Evolutionary conservation across 306 rosid genomes (phyloP), one percentile per base, ranked within the genome.

Genomic region (Abrus precatorius): DNA sequence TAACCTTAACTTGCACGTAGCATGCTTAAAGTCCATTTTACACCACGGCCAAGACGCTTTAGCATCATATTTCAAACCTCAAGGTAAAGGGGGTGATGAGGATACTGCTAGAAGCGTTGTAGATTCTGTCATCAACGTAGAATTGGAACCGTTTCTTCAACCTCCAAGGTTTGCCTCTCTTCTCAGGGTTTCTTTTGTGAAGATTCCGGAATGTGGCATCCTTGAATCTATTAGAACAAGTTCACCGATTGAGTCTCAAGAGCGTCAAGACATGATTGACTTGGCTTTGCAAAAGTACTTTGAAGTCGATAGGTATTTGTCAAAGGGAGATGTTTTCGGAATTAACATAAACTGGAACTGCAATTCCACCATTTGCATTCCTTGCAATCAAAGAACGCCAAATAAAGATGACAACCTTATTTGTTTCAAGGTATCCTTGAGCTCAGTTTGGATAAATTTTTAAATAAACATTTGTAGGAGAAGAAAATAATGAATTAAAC

Each of bases 221-320:
- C 97, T 95, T 59, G 94, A 91, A 72, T 85, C 97, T 68, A 82
- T 95, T 34, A 90, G 76, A 82, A 87, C 87, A 76, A 88, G 48
- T 75, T 93, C 97, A 1, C 80, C 76, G 20, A 14, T 89, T 79
- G 97, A 95, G 81, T 83, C 82, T 1, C 91, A 93, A 81, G 91
- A 88, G 75, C 96, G 90, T 50, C 97, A 91, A 78, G 91, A 89
- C 71, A 83, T 93, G 90, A 93, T 93, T 56, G 99, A 93, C 86
- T 60, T 82, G 82, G 92, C 96, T 1, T 79, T 95, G 29, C 91
- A 89, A 45, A 90, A 87, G 36, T 91, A 93, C 84, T 93, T 95
- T 86, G 89, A 92, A 82, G 96, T 89, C 2, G 94, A 93, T 77
- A 91, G 98, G 79, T 89, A 80, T 87, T 80, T 93, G 77, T 91